A percentile compares a stretch with the other conserved stretches of the same genome.
phyloP scores from a whole-genome alignment of 164 flowering plant genomes.

The Amborella trichopoda region DNA sequence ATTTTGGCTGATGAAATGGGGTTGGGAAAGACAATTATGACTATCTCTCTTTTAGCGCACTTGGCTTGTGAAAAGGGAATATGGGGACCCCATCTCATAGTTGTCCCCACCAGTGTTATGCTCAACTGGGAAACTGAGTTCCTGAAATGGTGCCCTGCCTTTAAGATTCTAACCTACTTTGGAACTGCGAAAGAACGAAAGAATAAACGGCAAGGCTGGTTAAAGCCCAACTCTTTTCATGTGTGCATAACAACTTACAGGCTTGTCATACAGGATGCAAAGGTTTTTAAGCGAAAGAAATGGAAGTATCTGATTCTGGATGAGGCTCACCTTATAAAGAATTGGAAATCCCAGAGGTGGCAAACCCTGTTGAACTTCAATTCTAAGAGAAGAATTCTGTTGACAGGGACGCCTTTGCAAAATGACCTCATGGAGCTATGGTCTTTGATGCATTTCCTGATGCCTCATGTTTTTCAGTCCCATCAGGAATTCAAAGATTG shows the following conservation, averaged over 20 bases:
- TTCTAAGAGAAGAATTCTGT: conserved; percentile 81
- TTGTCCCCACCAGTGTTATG: conserved; percentile 99
- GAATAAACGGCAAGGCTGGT: conserved; percentile 93
- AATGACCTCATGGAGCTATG: conserved; percentile 99
- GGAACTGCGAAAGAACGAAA: conserved; percentile 98
- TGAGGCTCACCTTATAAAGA: conserved; percentile 98
- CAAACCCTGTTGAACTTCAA: conserved; percentile 97
- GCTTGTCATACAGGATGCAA: conserved; percentile 92
- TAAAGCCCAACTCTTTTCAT: conserved; percentile 92
- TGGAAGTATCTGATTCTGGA: conserved; percentile 97
- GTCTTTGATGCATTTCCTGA: conserved; percentile 99
- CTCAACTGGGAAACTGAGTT: conserved; percentile 99
- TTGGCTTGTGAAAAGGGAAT: conserved; percentile 98
- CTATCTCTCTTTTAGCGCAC: conserved; percentile 93
- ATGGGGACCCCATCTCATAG: conserved; percentile 99
- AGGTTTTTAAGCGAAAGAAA: conserved; percentile 92
- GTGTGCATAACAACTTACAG: conserved; percentile 96
- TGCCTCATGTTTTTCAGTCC: conserved; percentile 98
- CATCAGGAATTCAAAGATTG: conserved; percentile 99
- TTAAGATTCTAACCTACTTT: conserved; percentile 92
- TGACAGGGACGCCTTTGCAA: conserved; percentile 98
- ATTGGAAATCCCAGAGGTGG: conserved; percentile 99
- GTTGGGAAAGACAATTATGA: conserved; percentile 97
- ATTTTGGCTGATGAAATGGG: conserved; percentile 99
- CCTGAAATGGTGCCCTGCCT: conserved; percentile 99